phyloP scores from a whole-genome alignment of 495 filamentous ascomycete species.

The Xylaria telfairii region DNA sequence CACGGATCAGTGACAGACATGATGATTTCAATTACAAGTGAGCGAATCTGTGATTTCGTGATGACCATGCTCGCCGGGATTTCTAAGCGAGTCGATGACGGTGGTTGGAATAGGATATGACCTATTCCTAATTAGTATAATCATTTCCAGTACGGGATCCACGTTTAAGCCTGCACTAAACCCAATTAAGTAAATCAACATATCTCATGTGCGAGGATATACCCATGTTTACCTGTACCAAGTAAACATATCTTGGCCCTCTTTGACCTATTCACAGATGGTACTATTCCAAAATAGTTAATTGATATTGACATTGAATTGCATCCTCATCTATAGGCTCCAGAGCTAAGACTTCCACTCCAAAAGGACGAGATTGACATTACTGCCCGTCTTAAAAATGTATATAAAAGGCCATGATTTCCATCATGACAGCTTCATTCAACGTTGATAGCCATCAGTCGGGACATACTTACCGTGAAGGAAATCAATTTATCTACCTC shows the following conservation, averaged over 20 bases:
- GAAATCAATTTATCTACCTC: not conserved
- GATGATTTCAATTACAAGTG: too few species aligned
- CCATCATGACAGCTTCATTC: not conserved
- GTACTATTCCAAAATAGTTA: not conserved
- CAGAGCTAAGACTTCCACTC: not conserved
- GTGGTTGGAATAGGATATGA: too few species aligned
- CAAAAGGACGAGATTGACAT: not conserved
- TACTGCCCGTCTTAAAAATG: not conserved
- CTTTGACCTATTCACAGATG: not conserved
- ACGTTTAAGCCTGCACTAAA: not conserved
- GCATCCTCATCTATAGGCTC: not conserved
- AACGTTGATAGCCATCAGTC: not conserved
- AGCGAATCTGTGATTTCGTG: not conserved
- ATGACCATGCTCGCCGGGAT: not conserved
- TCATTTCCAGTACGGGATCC: too few species aligned
- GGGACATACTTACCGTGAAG: not conserved
- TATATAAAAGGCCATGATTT: not conserved
- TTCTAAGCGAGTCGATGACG: slow-evolving; percentile 7
- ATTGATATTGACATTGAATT: not conserved
- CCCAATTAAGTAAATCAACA: slow-evolving; percentile 14
- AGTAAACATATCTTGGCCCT: too few species aligned
- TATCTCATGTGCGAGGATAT: too few species aligned
- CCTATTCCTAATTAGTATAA: slow-evolving; percentile 12
- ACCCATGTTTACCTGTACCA: too few species aligned
- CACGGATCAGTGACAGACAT: not conserved